A percentile compares a stretch with the other conserved stretches of the same genome.
These are phyloP conservation scores for Mortierella antarctica DNA, from an alignment of 192 early-diverging fungal genomes.

Conservation along the genomic window DNA sequence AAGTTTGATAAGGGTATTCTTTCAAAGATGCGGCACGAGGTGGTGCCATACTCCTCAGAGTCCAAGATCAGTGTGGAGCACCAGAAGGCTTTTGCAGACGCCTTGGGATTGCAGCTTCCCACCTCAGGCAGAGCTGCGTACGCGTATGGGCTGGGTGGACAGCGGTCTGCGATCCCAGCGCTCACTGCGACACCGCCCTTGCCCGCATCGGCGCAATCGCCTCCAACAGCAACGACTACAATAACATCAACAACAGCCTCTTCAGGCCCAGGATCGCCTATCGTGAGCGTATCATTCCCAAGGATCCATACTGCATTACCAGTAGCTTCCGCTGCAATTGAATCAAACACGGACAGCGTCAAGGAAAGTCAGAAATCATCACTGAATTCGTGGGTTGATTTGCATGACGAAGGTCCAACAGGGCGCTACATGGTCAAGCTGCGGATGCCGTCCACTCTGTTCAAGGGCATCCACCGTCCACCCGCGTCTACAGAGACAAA, in stretches of 20 bases:
- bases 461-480: not conserved
- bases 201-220: not conserved
- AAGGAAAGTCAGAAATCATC: not conserved
- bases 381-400: constrained; percentile 18
- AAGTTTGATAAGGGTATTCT: constrained; percentile 37
- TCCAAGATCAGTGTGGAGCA: constrained; percentile 15
- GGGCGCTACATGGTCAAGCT: constrained; percentile 35
- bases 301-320: not conserved
- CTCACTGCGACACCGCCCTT: not conserved
- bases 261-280: not conserved
- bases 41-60: constrained; percentile 5
- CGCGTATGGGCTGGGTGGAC: not conserved
- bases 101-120: constrained; percentile 20
- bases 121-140: constrained; percentile 6
- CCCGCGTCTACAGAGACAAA: not conserved
- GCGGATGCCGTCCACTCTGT: constrained; percentile 9
- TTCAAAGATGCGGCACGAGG: constrained; percentile 32
- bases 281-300: not conserved
- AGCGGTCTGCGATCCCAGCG: not conserved
- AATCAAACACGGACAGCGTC: not conserved
- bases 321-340: not conserved
- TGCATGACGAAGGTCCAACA: constrained; percentile 26
- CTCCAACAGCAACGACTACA: not conserved
- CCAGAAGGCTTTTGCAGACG: constrained; percentile 9
- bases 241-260: not conserved